Percentiles rank a stretch among this genome's conserved stretches.
phyloP scores from a whole-genome alignment of 2,329 filamentous ascomycete species.

The Cryphonectria nitschkei region DNA sequence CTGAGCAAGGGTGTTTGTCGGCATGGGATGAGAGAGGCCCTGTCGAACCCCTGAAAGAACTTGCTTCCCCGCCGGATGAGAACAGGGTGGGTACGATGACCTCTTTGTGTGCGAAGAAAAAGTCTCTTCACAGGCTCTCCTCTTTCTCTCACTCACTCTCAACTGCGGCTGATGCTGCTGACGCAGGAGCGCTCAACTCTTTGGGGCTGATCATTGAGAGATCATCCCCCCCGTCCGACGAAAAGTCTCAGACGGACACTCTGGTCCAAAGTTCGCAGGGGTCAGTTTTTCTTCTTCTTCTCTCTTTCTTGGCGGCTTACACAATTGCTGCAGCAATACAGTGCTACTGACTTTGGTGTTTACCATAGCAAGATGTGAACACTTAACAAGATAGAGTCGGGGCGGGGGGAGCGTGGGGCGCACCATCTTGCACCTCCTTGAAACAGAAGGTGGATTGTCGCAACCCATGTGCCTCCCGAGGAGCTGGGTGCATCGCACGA shows the following conservation, averaged over 20 bases:
- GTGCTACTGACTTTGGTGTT: neutral
- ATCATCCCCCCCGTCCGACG: neutral
- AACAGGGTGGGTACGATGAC: neutral
- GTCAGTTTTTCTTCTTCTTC: neutral
- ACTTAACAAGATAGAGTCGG: neutral
- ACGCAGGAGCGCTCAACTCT: neutral
- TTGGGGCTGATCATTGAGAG: neutral
- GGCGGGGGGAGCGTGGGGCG: neutral
- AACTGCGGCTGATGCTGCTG: neutral
- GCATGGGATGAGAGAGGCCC: neutral
- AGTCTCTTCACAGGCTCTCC: neutral
- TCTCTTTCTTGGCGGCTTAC: neutral
- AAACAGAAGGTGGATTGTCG: conserved; percentile 21
- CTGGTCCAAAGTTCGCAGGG: neutral
- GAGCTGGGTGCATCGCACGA: conserved; percentile 10
- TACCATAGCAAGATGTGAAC: neutral
- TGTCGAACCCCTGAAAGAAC: conserved; percentile 4
- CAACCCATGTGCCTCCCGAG: conserved; percentile 10
- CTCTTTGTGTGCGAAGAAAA: neutral
- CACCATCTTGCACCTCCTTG: conserved; percentile 17
- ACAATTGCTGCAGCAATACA: neutral
- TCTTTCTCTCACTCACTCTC: neutral
- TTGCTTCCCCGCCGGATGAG: conserved; percentile 4
- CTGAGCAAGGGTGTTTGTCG: neutral
- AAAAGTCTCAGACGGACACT: conserved; percentile 1